Percentiles rank a stretch among this genome's conserved stretches.
These are phyloP conservation scores for Fusarium euwallaceae DNA, from an alignment of 2,329 filamentous ascomycete species.

Conservation along the genomic window DNA sequence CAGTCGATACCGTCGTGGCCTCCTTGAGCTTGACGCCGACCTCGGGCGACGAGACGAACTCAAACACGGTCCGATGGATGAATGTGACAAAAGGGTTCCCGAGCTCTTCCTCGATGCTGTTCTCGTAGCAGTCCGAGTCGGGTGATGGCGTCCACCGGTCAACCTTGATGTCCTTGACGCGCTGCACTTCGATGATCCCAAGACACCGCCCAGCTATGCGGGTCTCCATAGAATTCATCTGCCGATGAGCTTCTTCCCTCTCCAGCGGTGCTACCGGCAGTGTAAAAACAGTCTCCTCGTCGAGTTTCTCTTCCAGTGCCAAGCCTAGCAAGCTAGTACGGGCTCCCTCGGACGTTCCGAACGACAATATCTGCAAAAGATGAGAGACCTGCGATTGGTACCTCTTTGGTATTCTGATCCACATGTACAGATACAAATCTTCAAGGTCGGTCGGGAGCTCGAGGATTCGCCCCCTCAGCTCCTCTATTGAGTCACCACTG, in stretches of 20 bases:
- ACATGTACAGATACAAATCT: not conserved
- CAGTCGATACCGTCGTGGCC: not conserved
- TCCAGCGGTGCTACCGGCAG: not conserved
- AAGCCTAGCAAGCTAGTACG: not conserved
- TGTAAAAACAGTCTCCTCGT: not conserved
- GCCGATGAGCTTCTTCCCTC: not conserved
- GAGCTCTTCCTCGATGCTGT: not conserved
- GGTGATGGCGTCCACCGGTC: not conserved
- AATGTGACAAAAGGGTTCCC: not conserved
- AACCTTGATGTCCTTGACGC: not conserved
- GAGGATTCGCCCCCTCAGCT: not conserved
- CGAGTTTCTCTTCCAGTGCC: not conserved
- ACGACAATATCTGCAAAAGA: not conserved
- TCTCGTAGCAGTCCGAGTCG: not conserved
- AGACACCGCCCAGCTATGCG: not conserved
- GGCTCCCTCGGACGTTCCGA: not conserved
- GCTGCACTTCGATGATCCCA: not conserved
- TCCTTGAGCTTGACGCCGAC: not conserved
- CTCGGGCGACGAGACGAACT: not conserved
- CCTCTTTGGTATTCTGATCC: not conserved
- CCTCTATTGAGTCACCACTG: not conserved
- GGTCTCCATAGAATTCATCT: not conserved
- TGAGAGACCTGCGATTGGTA: not conserved
- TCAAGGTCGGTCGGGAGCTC: not conserved
- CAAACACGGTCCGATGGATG: not conserved